Evolutionary conservation across 139 green algal genomes (phyloP), one percentile per base, ranked within the genome.

Genomic region (Spirogloea muscicola): DNA sequence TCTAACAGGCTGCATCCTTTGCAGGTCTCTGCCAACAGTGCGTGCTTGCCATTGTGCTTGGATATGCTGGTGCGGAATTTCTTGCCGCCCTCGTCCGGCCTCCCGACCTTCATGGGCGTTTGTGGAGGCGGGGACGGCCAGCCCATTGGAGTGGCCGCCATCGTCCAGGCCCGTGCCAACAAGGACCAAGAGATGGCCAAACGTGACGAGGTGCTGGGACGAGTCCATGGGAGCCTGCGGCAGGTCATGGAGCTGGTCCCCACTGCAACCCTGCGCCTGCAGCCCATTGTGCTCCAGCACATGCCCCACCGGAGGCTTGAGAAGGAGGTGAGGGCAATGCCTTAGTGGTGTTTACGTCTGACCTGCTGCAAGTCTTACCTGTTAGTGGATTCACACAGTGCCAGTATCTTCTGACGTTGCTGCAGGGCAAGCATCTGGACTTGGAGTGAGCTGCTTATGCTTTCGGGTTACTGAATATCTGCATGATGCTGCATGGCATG

Each of bases 51-150:
- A 2, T 4, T 76, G 7, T 70, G 51, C 39, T 43, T 76, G 29
- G 68, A 76, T 33, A 76, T 76, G 51, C 58, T 76, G 29, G 68
- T 76, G 52, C 40, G 68, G 16, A 76, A 76, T 51, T 70, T 76
- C 49, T 34, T 76, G 16, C 68, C 68, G 41, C 68, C 68, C 40
- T 74, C 65, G 25, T 64, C 1, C 42, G 65, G 65, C 16, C 10
- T 74, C 34, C 65, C 65, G 27, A 36, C 65, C 16, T 74, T 74
- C 65, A 74, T 74, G 43, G 65, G 38, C 49, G 65, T 67, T 10
- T 65, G 18, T 29, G 10, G 0, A 27, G 27, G 33, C 31, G 49
- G 27, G 65, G 65, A 27, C 49, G 65, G 65, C 25, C 27, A 41
- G 43, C 2, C 10, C 13, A 25, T 2, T 37, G 40, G 59, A 5